These are phyloP conservation scores for Aspergillus sp. DNA, from an alignment of 2,329 filamentous ascomycete genomes.

Conservation along the genomic window DNA sequence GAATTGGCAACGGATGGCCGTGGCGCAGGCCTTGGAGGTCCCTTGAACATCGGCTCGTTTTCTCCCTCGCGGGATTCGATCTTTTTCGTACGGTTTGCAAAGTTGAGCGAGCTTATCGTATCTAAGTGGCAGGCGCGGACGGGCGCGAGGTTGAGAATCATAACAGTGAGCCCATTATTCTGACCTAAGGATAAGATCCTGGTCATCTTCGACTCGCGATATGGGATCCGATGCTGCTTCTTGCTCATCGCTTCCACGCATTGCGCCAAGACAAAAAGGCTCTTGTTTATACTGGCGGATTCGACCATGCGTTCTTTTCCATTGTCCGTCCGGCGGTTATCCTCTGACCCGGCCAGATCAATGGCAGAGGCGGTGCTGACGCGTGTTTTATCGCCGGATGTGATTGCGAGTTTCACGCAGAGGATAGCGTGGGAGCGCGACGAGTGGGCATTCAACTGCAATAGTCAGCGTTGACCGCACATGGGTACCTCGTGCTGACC, in stretches of 20 bases:
- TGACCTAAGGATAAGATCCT: conserved; percentile 84
- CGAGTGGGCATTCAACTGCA: conserved; percentile 72
- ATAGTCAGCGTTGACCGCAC: conserved; percentile 2
- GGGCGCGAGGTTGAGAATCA: conserved; percentile 91
- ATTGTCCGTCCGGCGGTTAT: conserved; percentile 90
- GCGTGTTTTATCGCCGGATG: conserved; percentile 55
- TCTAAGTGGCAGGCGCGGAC: conserved; percentile 89
- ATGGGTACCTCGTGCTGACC: conserved; percentile 3
- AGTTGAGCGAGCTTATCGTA: conserved; percentile 85
- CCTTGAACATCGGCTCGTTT: conserved; percentile 84
- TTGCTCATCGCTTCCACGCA: conserved; percentile 90
- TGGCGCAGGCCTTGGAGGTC: conserved; percentile 50
- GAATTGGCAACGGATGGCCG: conserved; percentile 35
- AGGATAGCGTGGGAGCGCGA: conserved; percentile 85
- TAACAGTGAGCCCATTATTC: conserved; percentile 89
- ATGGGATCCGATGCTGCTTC: conserved; percentile 69
- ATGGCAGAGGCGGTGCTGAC: conserved; percentile 87
- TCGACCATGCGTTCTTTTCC: conserved; percentile 87
- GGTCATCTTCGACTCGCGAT: conserved; percentile 95
- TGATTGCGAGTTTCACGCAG: conserved; percentile 78
- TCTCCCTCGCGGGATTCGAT: conserved; percentile 94
- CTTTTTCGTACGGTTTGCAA: conserved; percentile 89
- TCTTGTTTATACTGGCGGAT: conserved; percentile 96
- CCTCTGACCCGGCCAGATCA: conserved; percentile 89
- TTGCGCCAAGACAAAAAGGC: conserved; percentile 84